phyloP scores from a whole-genome alignment of 805 yeast species.

The Barnettozyma populi region DNA sequence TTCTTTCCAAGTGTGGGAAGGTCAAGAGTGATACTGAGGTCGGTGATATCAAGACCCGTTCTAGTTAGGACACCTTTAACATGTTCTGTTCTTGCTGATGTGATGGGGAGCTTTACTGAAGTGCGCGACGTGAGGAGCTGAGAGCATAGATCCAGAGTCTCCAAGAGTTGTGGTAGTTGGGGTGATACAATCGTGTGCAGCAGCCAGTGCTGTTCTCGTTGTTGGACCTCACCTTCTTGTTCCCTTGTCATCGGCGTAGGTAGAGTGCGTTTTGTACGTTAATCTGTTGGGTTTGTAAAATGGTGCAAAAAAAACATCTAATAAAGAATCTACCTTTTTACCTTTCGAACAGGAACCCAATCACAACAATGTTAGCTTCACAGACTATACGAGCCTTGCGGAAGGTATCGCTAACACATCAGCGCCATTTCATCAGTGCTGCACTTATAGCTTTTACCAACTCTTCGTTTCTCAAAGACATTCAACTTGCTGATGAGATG shows the following conservation, averaged over 20 bases:
- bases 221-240: slow-evolving; percentile 5
- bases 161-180: slow-evolving; percentile 41
- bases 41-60: slow-evolving; percentile 46
- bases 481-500: slow-evolving; percentile 55
- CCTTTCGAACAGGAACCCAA: not conserved
- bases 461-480: slow-evolving; percentile 34
- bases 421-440: slow-evolving; percentile 13
- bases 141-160: slow-evolving; percentile 37
- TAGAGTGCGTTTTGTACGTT: not conserved
- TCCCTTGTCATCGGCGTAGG: not conserved
- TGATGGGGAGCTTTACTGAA: slow-evolving; percentile 51
- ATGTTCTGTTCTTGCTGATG: slow-evolving; percentile 47
- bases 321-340: too few species aligned
- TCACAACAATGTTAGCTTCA: not conserved
- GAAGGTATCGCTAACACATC: slow-evolving; percentile 17
- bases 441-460: slow-evolving; percentile 20
- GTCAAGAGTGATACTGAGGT: slow-evolving; percentile 37
- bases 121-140: slow-evolving; percentile 33
- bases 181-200: slow-evolving; percentile 42
- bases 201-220: slow-evolving; percentile 40
- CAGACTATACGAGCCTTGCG: not conserved
- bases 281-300: not conserved
- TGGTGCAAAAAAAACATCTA: not conserved
- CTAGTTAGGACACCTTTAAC: slow-evolving; percentile 59
- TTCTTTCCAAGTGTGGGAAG: slow-evolving; percentile 37